Conservation (phyloP, 2,329 filamentous ascomycete species). For the Aspergillus ustus region DNA sequence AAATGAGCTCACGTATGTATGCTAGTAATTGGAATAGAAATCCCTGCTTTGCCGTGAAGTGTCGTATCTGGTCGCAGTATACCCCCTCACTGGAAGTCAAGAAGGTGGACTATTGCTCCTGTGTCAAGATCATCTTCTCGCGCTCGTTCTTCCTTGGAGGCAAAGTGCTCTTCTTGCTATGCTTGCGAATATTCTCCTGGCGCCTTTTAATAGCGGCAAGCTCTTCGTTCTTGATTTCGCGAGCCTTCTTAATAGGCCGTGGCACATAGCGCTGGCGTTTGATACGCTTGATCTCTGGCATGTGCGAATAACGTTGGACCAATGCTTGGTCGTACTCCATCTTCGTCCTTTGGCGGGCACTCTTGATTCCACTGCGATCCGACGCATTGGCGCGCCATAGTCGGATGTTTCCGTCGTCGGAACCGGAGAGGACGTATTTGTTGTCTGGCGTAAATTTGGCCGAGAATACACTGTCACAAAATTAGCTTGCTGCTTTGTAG, state of each 20-base stretch:
- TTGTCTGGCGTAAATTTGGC: constrained; percentile 85
- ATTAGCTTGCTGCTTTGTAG: constrained; percentile 16
- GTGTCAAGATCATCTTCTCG: constrained; percentile 87
- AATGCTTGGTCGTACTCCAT: constrained; percentile 90
- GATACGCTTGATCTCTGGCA: constrained; percentile 94
- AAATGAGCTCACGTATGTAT: constrained; percentile 14
- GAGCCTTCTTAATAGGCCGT: constrained; percentile 92
- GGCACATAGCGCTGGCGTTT: constrained; percentile 89
- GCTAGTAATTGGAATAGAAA: background rate
- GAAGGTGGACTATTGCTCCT: constrained; percentile 56
- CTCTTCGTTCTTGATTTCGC: constrained; percentile 91
- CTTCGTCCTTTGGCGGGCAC: constrained; percentile 79
- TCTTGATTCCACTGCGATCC: constrained; percentile 81
- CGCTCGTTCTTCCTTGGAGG: constrained; percentile 73
- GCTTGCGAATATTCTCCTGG: constrained; percentile 92
- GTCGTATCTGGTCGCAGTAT: background rate
- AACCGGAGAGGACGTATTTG: constrained; percentile 86
- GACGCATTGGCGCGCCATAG: constrained; percentile 90
- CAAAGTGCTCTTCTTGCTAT: constrained; percentile 81
- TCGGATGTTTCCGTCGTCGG: constrained; percentile 88
- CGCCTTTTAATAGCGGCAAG: constrained; percentile 83
- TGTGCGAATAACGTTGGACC: constrained; percentile 83
- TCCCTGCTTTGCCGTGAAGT: background rate
- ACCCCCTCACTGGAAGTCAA: background rate
- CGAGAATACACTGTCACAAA: constrained; percentile 70